These are phyloP conservation scores for Ogataea angusta DNA, from an alignment of 805 yeast genomes.

Conservation along the genomic window DNA sequence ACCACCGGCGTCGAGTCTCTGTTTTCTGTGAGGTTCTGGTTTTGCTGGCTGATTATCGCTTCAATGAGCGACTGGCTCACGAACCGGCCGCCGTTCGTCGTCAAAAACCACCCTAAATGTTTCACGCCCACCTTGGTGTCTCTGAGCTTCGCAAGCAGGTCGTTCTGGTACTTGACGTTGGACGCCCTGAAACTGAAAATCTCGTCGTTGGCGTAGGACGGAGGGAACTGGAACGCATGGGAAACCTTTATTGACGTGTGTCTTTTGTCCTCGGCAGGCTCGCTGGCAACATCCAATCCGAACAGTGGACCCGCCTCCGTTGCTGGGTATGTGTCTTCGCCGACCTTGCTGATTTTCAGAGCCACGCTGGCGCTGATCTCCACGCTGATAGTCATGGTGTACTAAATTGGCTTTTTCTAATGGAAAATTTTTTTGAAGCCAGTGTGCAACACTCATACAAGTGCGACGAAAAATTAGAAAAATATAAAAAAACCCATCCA, in stretches of 20 bases:
- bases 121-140: slow-evolving; percentile 64
- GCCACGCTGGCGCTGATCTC: slow-evolving; percentile 52
- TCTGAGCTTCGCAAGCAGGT: slow-evolving; percentile 58
- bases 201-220: slow-evolving; percentile 43
- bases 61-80: slow-evolving; percentile 66
- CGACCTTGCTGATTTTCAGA: slow-evolving; percentile 61
- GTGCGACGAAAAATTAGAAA: slow-evolving; percentile 1
- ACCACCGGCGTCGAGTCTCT: slow-evolving; percentile 43
- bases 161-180: slow-evolving; percentile 66
- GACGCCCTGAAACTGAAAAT: slow-evolving; percentile 49
- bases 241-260: slow-evolving; percentile 43
- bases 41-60: slow-evolving; percentile 61
- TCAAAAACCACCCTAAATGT: slow-evolving; percentile 79
- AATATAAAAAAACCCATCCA: neutral
- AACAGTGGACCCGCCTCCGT: slow-evolving; percentile 67
- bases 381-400: slow-evolving; percentile 27
- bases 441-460: slow-evolving; percentile 6
- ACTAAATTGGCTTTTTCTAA: neutral
- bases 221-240: slow-evolving; percentile 67
- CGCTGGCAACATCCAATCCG: slow-evolving; percentile 60
- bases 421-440: slow-evolving; percentile 5
- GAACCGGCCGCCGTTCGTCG: slow-evolving; percentile 66
- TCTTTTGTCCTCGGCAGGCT: slow-evolving; percentile 19
- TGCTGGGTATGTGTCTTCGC: slow-evolving; percentile 60
- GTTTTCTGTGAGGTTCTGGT: slow-evolving; percentile 25